phyloP scores from a whole-genome alignment of 495 filamentous ascomycete genomes.

The Penicillium dipodomyicola region DNA sequence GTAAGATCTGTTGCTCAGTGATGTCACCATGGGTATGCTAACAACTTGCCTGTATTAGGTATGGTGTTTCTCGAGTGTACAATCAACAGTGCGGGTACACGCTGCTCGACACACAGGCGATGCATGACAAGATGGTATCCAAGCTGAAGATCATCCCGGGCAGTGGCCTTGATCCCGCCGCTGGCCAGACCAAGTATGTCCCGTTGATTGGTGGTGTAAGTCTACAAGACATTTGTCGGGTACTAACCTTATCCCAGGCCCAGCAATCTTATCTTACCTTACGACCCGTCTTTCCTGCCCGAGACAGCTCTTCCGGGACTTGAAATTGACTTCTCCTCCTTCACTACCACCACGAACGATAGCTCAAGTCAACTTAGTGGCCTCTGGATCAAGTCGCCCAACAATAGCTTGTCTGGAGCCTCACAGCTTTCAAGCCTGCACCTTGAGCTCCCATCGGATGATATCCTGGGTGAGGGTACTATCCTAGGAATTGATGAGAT shows the following conservation, averaged over 20 bases:
- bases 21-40: not conserved
- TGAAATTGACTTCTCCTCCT: constrained; percentile 51
- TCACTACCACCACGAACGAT: constrained; percentile 15
- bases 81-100: constrained; percentile 84
- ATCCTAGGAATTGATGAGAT: constrained; percentile 24
- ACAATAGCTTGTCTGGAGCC: constrained; percentile 28
- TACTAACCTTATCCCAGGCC: constrained; percentile 51
- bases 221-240: not conserved
- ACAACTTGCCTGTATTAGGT: constrained; percentile 43
- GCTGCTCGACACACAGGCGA: constrained; percentile 72
- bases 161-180: constrained; percentile 64
- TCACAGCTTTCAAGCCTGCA: constrained; percentile 31
- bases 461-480: constrained; percentile 22
- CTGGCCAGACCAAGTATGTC: constrained; percentile 68
- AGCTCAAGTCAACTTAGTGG: constrained; percentile 20
- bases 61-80: constrained; percentile 81
- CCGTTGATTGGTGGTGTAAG: not conserved
- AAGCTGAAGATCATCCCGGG: constrained; percentile 57
- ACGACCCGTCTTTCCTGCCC: constrained; percentile 85
- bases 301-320: constrained; percentile 58
- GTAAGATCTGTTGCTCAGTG: constrained; percentile 31
- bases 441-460: constrained; percentile 35
- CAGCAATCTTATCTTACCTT: constrained; percentile 71
- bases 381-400: constrained; percentile 31
- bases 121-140: constrained; percentile 67